These are phyloP conservation scores for Angomonas deanei DNA, from an alignment of 208 protist genomes.

Conservation along the genomic window DNA sequence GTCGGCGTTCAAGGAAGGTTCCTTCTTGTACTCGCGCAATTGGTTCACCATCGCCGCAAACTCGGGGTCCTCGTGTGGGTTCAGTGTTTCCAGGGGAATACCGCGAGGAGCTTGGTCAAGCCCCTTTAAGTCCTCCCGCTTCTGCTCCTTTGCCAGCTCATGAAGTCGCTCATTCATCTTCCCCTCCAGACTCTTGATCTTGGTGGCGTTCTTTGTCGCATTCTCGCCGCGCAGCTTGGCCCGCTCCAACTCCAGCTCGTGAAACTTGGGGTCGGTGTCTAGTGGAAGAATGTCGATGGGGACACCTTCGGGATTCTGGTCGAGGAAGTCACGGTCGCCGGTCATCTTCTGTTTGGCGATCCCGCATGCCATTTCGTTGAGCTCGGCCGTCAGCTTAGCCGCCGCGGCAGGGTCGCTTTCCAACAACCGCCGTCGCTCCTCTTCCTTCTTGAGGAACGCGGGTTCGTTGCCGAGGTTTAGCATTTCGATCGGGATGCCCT, in stretches of 20 bases:
- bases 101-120: slow-evolving; percentile 45
- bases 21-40: slow-evolving; percentile 29
- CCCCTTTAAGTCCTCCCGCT: slow-evolving; percentile 30
- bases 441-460: slow-evolving; percentile 28
- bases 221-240: slow-evolving; percentile 36
- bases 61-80: slow-evolving; percentile 28
- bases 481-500: slow-evolving; percentile 30
- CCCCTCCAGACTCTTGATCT: slow-evolving; percentile 31
- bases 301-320: slow-evolving; percentile 33
- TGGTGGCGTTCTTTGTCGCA: slow-evolving; percentile 17
- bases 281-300: slow-evolving; percentile 30
- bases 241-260: slow-evolving; percentile 38
- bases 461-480: slow-evolving; percentile 25
- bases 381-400: slow-evolving; percentile 20
- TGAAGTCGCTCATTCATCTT: slow-evolving; percentile 56
- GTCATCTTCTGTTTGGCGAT: slow-evolving; percentile 25
- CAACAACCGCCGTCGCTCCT: slow-evolving; percentile 14
- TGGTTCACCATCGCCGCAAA: slow-evolving; percentile 30
- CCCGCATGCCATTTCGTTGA: slow-evolving; percentile 35
- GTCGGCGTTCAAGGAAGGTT: slow-evolving; percentile 20
- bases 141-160: slow-evolving; percentile 47
- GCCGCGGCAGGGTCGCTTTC: slow-evolving; percentile 15
- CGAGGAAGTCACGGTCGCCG: slow-evolving; percentile 42
- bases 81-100: slow-evolving; percentile 31
- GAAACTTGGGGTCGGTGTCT: slow-evolving; percentile 37